Evolutionary conservation across 2,329 filamentous ascomycete species (phyloP), one percentile per base, ranked within the genome.

Genomic region (Penicillium palitans): DNA sequence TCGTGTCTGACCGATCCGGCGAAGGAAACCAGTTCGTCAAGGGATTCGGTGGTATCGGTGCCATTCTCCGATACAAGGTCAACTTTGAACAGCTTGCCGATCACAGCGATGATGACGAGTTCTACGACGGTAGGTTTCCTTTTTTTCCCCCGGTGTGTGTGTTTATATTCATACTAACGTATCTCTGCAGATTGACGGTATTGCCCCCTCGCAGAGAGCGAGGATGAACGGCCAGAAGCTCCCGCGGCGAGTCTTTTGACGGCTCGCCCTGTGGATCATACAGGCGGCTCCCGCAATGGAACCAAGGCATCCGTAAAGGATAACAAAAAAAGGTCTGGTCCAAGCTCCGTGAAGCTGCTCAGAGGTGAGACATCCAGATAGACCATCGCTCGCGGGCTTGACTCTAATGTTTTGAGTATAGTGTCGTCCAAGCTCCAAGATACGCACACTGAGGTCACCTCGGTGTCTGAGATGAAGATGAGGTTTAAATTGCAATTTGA

Each of bases 11-110:
- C 76, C 89, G 92, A 66, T 98, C 93, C 61, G 96, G 91, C 61
- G 95, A 99, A 81, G 95, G 95, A 75, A 99, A 99, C 81, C 95
- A 99, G 83, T 99, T 99, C 80, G 95, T 99, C 72, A 98, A 97
- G 83, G 95, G 95, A 64, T 99, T 99, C 74, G 95, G 95, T 88
- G 95, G 95, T 74, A 96, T 99, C 70, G 95, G 95, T 68, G 93
- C 93, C 65, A 89, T 99, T 72, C 87, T 99, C 75, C 92, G 95
- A 70, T 99, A 99, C 87, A 97, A 97, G 84, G 91, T 99, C 84
- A 99, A 99, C 84, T 99, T 99, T 81, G 96, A 99, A 81, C 96
- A 99, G 80, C 85, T 99, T 78, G 90, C 89, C 78, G 95, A 98
- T 77, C 84, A 90, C 77, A 87, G 90, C 73, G 93, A 96, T 76